A percentile compares a stretch with the other conserved stretches of the same genome.
Evolutionary conservation across 2,329 filamentous ascomycete genomes (phyloP).

Genomic region (Dactylella cylindrospora): DNA sequence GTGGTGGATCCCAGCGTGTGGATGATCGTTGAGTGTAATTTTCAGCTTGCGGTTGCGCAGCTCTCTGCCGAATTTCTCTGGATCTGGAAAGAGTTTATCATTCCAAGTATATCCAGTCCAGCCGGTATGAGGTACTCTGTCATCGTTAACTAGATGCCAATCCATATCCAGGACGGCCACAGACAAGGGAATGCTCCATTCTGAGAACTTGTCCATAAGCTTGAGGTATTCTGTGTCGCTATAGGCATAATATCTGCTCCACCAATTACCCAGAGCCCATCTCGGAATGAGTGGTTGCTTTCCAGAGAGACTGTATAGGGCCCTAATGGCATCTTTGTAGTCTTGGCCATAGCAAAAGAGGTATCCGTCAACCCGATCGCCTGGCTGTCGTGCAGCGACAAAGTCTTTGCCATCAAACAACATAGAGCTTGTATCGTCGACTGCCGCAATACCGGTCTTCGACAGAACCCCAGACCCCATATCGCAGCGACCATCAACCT

Average conservation of each 20-base stretch:
- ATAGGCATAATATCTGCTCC: constrained; percentile 65
- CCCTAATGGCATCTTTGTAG: constrained; percentile 59
- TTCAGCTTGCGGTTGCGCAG: no score
- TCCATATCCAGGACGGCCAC: constrained; percentile 68
- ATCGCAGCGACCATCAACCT: constrained; percentile 57
- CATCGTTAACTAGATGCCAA: constrained; percentile 62
- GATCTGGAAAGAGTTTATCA: constrained; percentile 61
- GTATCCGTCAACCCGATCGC: constrained; percentile 61
- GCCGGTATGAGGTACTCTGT: constrained; percentile 56
- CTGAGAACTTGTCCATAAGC: constrained; percentile 61
- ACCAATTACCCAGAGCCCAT: constrained; percentile 66
- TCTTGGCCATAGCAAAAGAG: constrained; percentile 63
- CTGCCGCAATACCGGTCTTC: constrained; percentile 56
- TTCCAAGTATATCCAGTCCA: constrained; percentile 68
- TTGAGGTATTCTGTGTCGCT: constrained; percentile 59
- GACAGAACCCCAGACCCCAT: constrained; percentile 60
- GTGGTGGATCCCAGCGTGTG: no score
- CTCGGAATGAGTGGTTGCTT: constrained; percentile 60
- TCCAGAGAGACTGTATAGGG: constrained; percentile 61
- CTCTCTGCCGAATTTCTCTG: constrained; percentile 58
- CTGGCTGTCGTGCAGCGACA: constrained; percentile 56
- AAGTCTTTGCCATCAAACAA: constrained; percentile 60
- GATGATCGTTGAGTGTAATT: no score
- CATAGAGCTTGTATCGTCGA: constrained; percentile 62
- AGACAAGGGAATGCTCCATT: constrained; percentile 59